A percentile compares a stretch with the other conserved stretches of the same genome.
These are phyloP conservation scores for Podospora conica DNA, from an alignment of 495 filamentous ascomycete species.

Conservation along the genomic window DNA sequence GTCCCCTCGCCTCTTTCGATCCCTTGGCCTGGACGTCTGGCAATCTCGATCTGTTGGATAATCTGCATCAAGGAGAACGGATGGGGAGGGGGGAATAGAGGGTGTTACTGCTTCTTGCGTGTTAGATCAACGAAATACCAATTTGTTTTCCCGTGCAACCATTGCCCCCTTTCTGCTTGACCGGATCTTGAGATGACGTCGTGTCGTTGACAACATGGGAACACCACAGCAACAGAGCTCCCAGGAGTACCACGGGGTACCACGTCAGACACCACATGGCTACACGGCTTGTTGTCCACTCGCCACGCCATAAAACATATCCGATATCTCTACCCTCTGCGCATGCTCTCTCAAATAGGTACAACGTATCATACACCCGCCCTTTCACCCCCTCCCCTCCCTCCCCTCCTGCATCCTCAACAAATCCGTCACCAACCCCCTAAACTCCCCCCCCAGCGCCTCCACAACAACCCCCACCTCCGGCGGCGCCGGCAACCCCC, in stretches of 20 bases:
- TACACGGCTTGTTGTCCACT: no score
- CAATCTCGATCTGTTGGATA: not conserved
- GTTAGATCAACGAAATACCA: not conserved
- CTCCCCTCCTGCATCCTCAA: slow-evolving; percentile 1
- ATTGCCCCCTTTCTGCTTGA: no score
- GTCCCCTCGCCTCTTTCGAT: not conserved
- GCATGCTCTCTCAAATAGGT: not conserved
- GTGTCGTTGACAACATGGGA: no score
- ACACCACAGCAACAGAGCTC: no score
- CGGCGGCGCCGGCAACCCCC: slow-evolving; percentile 23
- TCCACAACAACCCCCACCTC: slow-evolving; percentile 35
- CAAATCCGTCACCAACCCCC: slow-evolving; percentile 23
- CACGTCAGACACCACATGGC: no score
- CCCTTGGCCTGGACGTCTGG: not conserved
- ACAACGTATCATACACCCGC: no score
- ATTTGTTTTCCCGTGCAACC: no score
- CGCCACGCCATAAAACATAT: not conserved
- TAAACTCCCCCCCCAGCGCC: slow-evolving; percentile 32
- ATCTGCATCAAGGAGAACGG: not conserved
- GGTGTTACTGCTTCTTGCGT: no score
- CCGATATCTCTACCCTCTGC: not conserved
- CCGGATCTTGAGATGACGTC: no score
- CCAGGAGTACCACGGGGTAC: no score
- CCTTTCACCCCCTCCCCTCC: not conserved
- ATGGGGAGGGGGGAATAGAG: not conserved